Conservation (phyloP, 495 filamentous ascomycete genomes). For the Cercophora sp. region DNA sequence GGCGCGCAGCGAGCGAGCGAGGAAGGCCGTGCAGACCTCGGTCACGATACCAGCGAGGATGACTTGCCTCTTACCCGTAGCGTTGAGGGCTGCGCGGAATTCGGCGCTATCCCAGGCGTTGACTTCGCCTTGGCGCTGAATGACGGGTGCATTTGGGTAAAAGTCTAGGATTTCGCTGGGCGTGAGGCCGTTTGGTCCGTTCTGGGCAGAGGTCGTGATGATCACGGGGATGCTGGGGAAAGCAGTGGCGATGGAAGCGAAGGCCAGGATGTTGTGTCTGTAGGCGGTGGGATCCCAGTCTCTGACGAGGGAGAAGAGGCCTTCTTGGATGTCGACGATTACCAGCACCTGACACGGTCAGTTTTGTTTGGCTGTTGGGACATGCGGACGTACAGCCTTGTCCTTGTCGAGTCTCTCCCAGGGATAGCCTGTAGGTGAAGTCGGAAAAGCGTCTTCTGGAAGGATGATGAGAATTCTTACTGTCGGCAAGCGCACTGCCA, state of each 20-base stretch:
- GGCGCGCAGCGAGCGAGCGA: slow-evolving; percentile 64
- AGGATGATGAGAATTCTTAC: neutral
- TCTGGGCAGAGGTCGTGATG: slow-evolving; percentile 64
- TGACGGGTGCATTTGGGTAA: slow-evolving; percentile 63
- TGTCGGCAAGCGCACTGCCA: slow-evolving; percentile 14
- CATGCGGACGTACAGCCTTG: slow-evolving; percentile 15
- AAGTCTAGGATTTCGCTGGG: slow-evolving; percentile 66
- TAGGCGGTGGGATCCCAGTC: slow-evolving; percentile 61
- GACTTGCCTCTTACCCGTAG: slow-evolving; percentile 64
- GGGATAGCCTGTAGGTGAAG: slow-evolving; percentile 11
- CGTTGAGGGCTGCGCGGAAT: slow-evolving; percentile 62
- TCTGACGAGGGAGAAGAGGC: slow-evolving; percentile 60
- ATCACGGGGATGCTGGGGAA: slow-evolving; percentile 64
- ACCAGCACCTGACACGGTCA: slow-evolving; percentile 48
- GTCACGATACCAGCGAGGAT: slow-evolving; percentile 73
- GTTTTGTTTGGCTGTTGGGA: neutral
- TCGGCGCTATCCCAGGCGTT: slow-evolving; percentile 76
- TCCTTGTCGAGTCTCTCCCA: slow-evolving; percentile 25
- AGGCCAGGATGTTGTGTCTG: slow-evolving; percentile 64
- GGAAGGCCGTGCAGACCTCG: slow-evolving; percentile 73
- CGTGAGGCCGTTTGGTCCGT: slow-evolving; percentile 62
- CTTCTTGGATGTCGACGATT: slow-evolving; percentile 69
- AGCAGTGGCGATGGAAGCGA: slow-evolving; percentile 60
- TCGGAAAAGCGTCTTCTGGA: neutral
- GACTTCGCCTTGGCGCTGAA: slow-evolving; percentile 70